Conservation (phyloP, 345 rosid genomes). For the Eucalyptus sideroxylon region DNA sequence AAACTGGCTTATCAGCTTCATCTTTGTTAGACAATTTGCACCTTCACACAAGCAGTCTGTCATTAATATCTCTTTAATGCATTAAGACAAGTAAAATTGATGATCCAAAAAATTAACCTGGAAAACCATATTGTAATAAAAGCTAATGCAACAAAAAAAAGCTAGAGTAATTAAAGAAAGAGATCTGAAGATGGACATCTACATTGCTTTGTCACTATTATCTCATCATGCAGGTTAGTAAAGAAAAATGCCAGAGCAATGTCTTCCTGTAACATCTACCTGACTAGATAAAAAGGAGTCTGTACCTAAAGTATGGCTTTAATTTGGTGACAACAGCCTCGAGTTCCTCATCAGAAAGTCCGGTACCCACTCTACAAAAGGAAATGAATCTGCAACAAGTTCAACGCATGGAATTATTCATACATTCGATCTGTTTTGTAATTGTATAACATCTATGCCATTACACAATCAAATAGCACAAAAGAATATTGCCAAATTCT, state of each 20-base stretch:
- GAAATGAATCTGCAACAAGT: constrained; percentile 69
- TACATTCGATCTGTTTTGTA: not conserved
- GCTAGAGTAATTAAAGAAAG: not conserved
- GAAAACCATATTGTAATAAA: not conserved
- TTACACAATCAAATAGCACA: not conserved
- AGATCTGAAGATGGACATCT: not conserved
- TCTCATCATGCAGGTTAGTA: not conserved
- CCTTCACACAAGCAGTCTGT: not conserved
- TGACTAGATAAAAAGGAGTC: not conserved
- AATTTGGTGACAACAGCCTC: constrained; percentile 66
- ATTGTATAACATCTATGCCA: not conserved
- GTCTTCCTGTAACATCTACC: not conserved
- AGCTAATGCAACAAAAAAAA: not conserved
- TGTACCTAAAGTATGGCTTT: constrained; percentile 88
- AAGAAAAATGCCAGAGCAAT: not conserved
- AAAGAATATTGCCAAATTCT: not conserved
- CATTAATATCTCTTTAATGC: not conserved
- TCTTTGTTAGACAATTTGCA: not conserved
- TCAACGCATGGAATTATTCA: not conserved
- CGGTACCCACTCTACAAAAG: constrained; percentile 96
- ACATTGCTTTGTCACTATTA: not conserved
- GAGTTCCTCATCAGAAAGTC: constrained; percentile 82
- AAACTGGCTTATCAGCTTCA: not conserved
- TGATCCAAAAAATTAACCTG: not conserved
- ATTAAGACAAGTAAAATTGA: not conserved